These are phyloP conservation scores for Thalassiosira mediterranea DNA, from an alignment of 352 stramenopile genomes.

Conservation along the genomic window DNA sequence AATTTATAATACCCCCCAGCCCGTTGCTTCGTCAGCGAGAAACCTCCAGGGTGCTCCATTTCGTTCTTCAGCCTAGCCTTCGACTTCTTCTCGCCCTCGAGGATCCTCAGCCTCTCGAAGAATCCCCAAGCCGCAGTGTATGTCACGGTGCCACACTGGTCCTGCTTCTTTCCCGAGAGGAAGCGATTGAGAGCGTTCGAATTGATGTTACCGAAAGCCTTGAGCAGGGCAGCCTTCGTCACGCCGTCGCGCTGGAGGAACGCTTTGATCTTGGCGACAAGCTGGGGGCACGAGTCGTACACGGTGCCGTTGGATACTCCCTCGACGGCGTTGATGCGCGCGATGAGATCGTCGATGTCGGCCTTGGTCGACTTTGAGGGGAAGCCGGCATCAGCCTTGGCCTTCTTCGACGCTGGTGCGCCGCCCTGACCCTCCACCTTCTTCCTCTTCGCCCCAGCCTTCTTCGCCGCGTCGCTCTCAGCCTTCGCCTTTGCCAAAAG, in stretches of 20 bases:
- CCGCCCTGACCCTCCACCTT: not conserved
- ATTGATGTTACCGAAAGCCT: conserved; percentile 37
- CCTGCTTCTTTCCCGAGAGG: conserved; percentile 44
- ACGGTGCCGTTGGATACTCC: conserved; percentile 13
- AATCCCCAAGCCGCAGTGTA: conserved; percentile 47
- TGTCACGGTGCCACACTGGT: conserved; percentile 47
- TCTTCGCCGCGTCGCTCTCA: conserved; percentile 38
- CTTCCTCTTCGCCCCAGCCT: conserved; percentile 50
- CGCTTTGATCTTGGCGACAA: conserved; percentile 44
- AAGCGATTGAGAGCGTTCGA: conserved; percentile 41
- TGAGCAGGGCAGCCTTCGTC: conserved; percentile 35
- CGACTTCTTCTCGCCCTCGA: conserved; percentile 44
- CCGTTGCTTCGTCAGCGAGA: not conserved
- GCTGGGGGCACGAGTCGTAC: conserved; percentile 50
- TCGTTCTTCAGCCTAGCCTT: conserved; percentile 41
- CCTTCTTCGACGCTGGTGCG: conserved; percentile 11
- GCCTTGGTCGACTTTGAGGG: conserved; percentile 13
- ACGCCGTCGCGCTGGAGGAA: conserved; percentile 37
- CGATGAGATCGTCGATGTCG: conserved; percentile 14
- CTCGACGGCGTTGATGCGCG: conserved; percentile 32
- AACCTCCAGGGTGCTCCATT: conserved; percentile 24
- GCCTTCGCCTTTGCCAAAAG: conserved; percentile 13
- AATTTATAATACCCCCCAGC: not conserved
- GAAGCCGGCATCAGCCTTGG: not conserved
- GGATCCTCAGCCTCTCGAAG: conserved; percentile 60